Conservation (phyloP, 2,329 filamentous ascomycete genomes). For the Arthrobotrys pseudoclavata region DNA sequence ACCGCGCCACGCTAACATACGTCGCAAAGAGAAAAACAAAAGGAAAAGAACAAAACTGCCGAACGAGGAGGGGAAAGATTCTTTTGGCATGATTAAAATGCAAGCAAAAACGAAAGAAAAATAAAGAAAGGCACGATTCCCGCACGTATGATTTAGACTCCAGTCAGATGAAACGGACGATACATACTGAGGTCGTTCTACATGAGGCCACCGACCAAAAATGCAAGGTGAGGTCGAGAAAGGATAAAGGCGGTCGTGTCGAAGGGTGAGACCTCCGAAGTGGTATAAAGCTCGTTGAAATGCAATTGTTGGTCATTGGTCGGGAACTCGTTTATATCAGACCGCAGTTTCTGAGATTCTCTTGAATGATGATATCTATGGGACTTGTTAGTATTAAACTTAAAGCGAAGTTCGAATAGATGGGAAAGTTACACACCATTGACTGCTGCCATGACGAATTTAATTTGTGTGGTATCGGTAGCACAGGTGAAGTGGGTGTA, state of each 20-base stretch:
- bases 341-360: conserved; percentile 96
- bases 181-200: conserved; percentile 59
- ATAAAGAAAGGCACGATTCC: conserved; percentile 58
- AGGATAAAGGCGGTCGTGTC: conserved; percentile 38
- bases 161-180: conserved; percentile 61
- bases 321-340: conserved; percentile 77
- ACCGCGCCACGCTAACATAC: conserved; percentile 64
- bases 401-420: not conserved
- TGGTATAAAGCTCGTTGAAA: conserved; percentile 31
- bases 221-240: conserved; percentile 53
- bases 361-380: conserved; percentile 98
- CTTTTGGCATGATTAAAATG: conserved; percentile 61
- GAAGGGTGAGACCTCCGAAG: conserved; percentile 21
- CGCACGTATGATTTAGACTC: conserved; percentile 58
- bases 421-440: conserved; percentile 78
- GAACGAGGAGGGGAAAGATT: conserved; percentile 60
- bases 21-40: conserved; percentile 65
- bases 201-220: conserved; percentile 57
- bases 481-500: conserved; percentile 99
- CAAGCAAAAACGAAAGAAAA: conserved; percentile 54
- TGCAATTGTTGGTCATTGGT: conserved; percentile 29
- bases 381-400: conserved; percentile 18
- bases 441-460: conserved; percentile 99
- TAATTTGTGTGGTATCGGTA: conserved; percentile 97
- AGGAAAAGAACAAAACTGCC: conserved; percentile 59